Percentiles rank a stretch among this genome's conserved stretches.
phyloP scores from a whole-genome alignment of 73 alveolate species.

The Tetrahymena thermophila region DNA sequence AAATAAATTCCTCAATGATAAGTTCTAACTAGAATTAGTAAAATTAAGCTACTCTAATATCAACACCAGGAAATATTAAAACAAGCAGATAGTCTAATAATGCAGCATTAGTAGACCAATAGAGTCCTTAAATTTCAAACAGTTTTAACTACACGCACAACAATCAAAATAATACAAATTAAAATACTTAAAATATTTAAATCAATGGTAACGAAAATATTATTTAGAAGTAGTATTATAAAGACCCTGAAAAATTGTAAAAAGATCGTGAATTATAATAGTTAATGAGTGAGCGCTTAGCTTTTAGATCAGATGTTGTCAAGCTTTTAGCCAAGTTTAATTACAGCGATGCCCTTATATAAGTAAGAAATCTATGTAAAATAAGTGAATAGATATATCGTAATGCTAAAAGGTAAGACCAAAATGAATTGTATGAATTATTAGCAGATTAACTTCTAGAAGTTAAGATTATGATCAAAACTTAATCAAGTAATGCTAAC shows the following conservation, averaged over 20 bases:
- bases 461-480: neutral
- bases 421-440: neutral
- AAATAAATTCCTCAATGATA: neutral
- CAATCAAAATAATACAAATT: no score
- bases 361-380: neutral
- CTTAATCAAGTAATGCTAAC: neutral
- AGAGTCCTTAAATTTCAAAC: neutral
- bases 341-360: neutral
- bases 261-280: neutral
- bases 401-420: neutral
- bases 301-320: neutral
- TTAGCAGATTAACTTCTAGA: neutral
- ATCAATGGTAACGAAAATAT: neutral
- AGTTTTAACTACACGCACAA: neutral
- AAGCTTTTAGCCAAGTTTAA: neutral
- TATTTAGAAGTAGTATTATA: neutral
- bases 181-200: neutral
- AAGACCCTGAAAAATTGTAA: neutral
- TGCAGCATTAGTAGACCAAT: neutral
- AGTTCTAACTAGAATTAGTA: no score
- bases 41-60: neutral
- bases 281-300: neutral
- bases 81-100: neutral
- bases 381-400: neutral
- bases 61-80: neutral